A percentile compares a stretch with the other conserved stretches of the same genome.
phyloP scores from a whole-genome alignment of 164 flowering plant species.

The Stephania yunnanensis region DNA sequence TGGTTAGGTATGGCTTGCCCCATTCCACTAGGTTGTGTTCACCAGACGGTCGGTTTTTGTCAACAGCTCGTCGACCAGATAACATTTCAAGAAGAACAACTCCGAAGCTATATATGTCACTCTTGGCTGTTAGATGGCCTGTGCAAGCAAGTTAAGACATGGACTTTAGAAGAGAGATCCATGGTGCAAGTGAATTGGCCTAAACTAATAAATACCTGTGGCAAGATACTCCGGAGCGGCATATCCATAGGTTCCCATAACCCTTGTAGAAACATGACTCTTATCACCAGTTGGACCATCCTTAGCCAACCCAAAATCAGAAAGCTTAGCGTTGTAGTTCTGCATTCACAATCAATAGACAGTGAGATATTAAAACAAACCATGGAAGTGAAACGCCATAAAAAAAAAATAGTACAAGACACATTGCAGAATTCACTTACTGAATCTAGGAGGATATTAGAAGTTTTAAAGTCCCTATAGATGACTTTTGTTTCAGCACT shows the following conservation, averaged over 20 bases:
- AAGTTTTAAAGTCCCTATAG: conserved; percentile 70
- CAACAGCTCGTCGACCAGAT: conserved; percentile 67
- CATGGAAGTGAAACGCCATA: background rate
- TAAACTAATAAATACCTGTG: conserved; percentile 41
- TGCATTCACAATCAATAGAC: conserved; percentile 21
- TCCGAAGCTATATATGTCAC: conserved; percentile 87
- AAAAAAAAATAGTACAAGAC: background rate
- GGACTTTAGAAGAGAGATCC: background rate
- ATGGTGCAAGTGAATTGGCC: no score
- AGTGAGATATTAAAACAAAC: background rate
- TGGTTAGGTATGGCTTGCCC: conserved; percentile 64
- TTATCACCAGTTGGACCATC: conserved; percentile 75
- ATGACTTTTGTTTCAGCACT: conserved; percentile 67
- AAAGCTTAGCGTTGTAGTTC: conserved; percentile 70
- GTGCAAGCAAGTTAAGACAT: background rate
- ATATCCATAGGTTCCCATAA: conserved; percentile 90
- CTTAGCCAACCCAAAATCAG: conserved; percentile 89
- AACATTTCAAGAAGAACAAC: conserved; percentile 86
- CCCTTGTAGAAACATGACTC: conserved; percentile 81
- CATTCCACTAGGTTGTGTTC: conserved; percentile 82
- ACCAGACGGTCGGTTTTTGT: conserved; percentile 76
- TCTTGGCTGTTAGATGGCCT: conserved; percentile 81
- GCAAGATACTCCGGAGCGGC: conserved; percentile 90
- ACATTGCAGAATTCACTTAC: conserved; percentile 28
- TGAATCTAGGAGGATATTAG: conserved; percentile 68